phyloP scores from a whole-genome alignment of 495 filamentous ascomycete species.

The Penicillium cosmopolitanum region DNA sequence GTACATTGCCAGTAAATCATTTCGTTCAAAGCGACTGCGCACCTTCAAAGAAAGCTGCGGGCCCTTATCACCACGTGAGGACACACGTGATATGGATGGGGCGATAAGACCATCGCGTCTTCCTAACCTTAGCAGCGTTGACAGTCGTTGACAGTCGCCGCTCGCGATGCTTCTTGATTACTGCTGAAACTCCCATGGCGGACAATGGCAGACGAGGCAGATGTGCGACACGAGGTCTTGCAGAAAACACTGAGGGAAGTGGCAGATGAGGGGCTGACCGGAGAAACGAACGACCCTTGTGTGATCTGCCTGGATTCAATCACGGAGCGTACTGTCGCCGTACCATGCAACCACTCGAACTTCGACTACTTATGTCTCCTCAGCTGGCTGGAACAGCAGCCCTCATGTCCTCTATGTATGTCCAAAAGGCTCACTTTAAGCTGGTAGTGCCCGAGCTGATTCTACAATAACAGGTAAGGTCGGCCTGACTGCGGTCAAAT shows the following conservation, averaged over 20 bases:
- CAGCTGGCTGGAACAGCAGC: slow-evolving; percentile 77
- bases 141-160: no score
- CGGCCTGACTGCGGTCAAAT: slow-evolving; percentile 67
- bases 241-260: slow-evolving; percentile 49
- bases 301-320: slow-evolving; percentile 74
- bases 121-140: no score
- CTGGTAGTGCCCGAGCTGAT: slow-evolving; percentile 17
- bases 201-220: slow-evolving; percentile 35
- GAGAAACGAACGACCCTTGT: slow-evolving; percentile 42
- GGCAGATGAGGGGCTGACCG: slow-evolving; percentile 37
- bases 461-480: slow-evolving; percentile 55
- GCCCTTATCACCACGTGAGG: not conserved
- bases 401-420: slow-evolving; percentile 76
- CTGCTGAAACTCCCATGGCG: slow-evolving; percentile 2
- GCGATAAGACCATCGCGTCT: no score
- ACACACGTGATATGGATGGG: not conserved
- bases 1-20: not conserved
- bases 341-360: slow-evolving; percentile 76
- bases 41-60: not conserved
- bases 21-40: not conserved
- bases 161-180: slow-evolving; percentile 7
- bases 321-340: slow-evolving; percentile 68
- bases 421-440: not conserved
- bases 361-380: slow-evolving; percentile 86
- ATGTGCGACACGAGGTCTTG: slow-evolving; percentile 47